Evolutionary conservation across 768 basidiomycete genomes (phyloP), one percentile per base, ranked within the genome.

Genomic region (Omphalotus guepiniiformis): DNA sequence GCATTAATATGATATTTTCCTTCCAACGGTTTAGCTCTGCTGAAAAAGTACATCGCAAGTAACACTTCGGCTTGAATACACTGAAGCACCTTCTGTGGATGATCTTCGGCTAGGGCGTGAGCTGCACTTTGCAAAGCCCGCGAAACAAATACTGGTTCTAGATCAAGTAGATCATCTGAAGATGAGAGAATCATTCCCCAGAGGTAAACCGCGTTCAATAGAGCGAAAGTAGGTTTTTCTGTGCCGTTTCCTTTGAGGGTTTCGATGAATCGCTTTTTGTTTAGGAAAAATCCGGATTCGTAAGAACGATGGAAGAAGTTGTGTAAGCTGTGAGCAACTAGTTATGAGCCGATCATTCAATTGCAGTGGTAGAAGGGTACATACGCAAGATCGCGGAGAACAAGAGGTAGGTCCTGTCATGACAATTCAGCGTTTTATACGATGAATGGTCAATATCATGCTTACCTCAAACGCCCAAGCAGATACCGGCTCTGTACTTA

Each of bases 31-130:
- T 76, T 66, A 25, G 71, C 74, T 18, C 68, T 63, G 41, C 65
- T 65, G 43, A 79, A 70, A 59, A 78, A 77, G 55, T 77, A 81
- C 42, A 68, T 67, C 0, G 77, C 69, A 22, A 85, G 64, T 12
- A 85, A 65, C 1, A 83, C 63, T 40, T 82, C 75, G 0, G 74
- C 64, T 50, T 79, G 78, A 15, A 80, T 63, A 18, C 66, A 59
- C 18, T 76, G 67, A 21, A 77, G 53, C 12, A 72, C 65, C 42
- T 51, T 57, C 7, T 64, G 61, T 21, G 69, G 68, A 18, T 76
- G 75, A 13, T 67, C 67, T 15, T 65, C 63, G 11, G 70, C 61
- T 6, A 75, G 56, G 37, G 63, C 65, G 18, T 60, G 60, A 15
- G 72, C 61, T 1, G 74, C 62, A 26, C 66, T 62, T 11, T 69